Evolutionary conservation across 2,329 filamentous ascomycete species (phyloP).

Genomic region (Claviceps sorghi): DNA sequence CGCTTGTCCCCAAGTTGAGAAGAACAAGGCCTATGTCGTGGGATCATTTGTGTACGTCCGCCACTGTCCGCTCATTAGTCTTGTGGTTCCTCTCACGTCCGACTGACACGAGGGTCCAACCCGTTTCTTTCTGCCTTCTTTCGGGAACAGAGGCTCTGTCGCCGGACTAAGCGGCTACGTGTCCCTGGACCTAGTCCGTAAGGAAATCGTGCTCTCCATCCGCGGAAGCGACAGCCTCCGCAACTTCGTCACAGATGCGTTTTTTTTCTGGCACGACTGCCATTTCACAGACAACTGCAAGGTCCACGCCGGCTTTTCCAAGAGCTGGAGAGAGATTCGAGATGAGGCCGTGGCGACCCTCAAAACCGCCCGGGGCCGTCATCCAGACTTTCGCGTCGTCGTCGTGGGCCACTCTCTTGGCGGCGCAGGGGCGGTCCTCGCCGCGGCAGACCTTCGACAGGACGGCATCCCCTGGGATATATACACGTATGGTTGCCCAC

Average conservation of each 20-base stretch:
- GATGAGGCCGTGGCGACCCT: constrained; percentile 28
- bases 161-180: constrained; percentile 38
- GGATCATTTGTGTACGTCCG: constrained; percentile 23
- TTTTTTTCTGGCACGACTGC: constrained; percentile 18
- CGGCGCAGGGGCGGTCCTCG: constrained; percentile 48
- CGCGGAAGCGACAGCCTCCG: constrained; percentile 43
- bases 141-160: constrained; percentile 18
- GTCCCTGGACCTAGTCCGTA: constrained; percentile 30
- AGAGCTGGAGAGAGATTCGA: constrained; percentile 42
- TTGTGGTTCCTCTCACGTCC: neutral
- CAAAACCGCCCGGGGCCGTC: constrained; percentile 23
- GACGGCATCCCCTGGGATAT: constrained; percentile 34
- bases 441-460: constrained; percentile 38
- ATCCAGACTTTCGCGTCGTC: constrained; percentile 39
- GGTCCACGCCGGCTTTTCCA: constrained; percentile 43
- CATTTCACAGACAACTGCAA: constrained; percentile 27
- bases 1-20: constrained; percentile 29
- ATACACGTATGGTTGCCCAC: constrained; percentile 54
- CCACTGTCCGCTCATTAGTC: neutral
- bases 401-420: constrained; percentile 57
- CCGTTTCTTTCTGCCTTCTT: no score
- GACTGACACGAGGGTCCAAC: constrained; percentile 1
- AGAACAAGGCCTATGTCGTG: constrained; percentile 28
- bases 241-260: constrained; percentile 47
- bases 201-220: constrained; percentile 44